phyloP scores from a whole-genome alignment of 495 filamentous ascomycete species.

The Penicillium antarcticum region DNA sequence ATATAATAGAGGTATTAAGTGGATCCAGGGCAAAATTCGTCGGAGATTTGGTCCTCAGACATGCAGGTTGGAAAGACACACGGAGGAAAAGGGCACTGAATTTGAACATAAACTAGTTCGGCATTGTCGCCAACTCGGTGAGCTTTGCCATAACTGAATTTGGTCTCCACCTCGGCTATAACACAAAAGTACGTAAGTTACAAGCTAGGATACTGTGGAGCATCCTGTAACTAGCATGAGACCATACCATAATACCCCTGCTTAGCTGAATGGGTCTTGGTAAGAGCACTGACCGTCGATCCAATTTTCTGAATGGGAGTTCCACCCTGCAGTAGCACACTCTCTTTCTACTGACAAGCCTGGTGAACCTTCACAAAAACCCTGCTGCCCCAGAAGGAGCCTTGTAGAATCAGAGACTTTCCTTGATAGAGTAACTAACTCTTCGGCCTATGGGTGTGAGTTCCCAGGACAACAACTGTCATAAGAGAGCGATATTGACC shows the following conservation, averaged over 20 bases:
- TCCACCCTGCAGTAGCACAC: not conserved
- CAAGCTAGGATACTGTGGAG: not conserved
- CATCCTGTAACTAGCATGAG: not conserved
- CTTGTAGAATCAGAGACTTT: not conserved
- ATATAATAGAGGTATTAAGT: no score
- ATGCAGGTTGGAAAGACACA: no score
- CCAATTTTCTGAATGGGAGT: not conserved
- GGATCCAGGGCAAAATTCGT: no score
- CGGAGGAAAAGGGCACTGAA: no score
- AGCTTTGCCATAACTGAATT: not conserved
- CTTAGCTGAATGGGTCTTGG: not conserved
- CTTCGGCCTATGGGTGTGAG: not conserved
- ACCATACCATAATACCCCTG: not conserved
- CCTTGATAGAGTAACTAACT: not conserved
- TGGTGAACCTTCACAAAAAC: not conserved
- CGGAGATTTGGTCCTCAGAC: no score
- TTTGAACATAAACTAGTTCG: not conserved
- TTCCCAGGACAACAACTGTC: not conserved
- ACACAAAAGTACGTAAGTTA: not conserved
- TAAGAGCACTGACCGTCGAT: not conserved
- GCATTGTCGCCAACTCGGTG: not conserved
- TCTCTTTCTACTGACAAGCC: not conserved
- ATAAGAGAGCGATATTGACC: not conserved
- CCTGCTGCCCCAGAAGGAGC: no score
- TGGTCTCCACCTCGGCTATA: not conserved